Base-by-base conservation (phyloP, 768 basidiomycete species). In the Ramaria sp. region DNA sequence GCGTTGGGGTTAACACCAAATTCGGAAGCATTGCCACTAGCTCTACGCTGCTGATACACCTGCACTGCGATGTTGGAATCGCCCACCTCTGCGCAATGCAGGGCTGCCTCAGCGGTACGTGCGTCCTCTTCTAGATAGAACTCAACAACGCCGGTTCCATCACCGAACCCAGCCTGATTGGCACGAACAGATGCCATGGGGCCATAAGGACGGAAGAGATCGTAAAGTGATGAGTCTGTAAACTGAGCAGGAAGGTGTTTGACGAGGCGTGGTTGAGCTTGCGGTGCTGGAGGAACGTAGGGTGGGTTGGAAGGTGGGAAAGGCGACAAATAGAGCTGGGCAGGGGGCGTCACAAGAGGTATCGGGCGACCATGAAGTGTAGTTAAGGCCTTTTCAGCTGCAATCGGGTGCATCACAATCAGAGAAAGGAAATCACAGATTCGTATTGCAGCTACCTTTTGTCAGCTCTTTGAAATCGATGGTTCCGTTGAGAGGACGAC, bases 101-200 rank as follows among this genome's bases (percentile, higher is more conserved):
- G 77, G 2, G 83, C 82, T 41, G 85, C 83, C 64, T 92, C 88
- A 0, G 88, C 90, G 22, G 76, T 72, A 24, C 80, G 78, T 7
- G 88, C 90, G 64, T 92, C 89, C 38, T 88, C 86, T 67, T 92
- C 91, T 56, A 84, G 79, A 87, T 88, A 91, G 67, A 87, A 92
- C 67, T 92, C 88, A 42, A 91, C 77, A 52, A 88, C 78, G 50
- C 82, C 90, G 0, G 82, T 85, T 68, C 89, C 88, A 41, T 80
- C 75, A 20, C 86, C 88, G 65, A 88, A 84, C 45, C 83, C 82
- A 13, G 86, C 82, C 53, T 84, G 85, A 6, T 81, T 79, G 33
- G 58, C 61, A 61, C 83, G 82, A 20, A 78, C 84, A 4, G 88
- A 87, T 34, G 88, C 86, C 52, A 94, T 78, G 20, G 90, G 87